Base-by-base conservation (phyloP, 2,329 filamentous ascomycete species). In the Fulvia fulva region DNA sequence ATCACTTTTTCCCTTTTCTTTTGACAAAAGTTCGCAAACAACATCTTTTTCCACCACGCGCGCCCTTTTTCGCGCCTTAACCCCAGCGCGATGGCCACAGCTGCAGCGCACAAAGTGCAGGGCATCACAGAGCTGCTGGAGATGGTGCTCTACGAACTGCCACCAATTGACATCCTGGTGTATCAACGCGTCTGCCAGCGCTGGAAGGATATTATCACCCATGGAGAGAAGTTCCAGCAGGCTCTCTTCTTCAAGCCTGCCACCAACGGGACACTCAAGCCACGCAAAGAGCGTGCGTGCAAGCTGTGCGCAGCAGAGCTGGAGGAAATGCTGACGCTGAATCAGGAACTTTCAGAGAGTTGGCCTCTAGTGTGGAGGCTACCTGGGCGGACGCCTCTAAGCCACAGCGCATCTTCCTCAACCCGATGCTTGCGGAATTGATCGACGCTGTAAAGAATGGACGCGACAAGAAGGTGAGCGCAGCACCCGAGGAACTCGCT, bases 211-310 rank as follows among this genome's bases (percentile, higher is more conserved):
- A 41, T 28, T 5, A 49, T 56, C 30, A 8, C 14, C 26, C 9
- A 30, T 26, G 9, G 19, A 11, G n/a, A 3, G 22, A 37, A 12
- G 25, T 3, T 56, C 11, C 43, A 44, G 21, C 43, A 25, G 3
- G 45, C 44, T 23, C 53, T 56, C 6, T 56, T 49, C 44, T 32
- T 56, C 22, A 21, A 55, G 53, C 30, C 30, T 3, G 30, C 16
- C 6, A 11, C 30, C 3, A 34, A 34, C 16, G 30, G 16, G 30
- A 32, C 6, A 6, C 28, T 6, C 6, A 32, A 12, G 6, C 28
- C 28, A 6, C 28, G 6, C 28, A 32, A 12, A 12, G 28, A 6
- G 6, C 28, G 28, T 32, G n/a, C n/a, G n/a, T n/a, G n/a, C n/a
- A n/a, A n/a, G n/a, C n/a, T n/a, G n/a, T n/a, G n/a, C n/a, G n/a